Evolutionary conservation across 1,139 yeast species (phyloP).

Genomic region (Blastobotrys indianensis): DNA sequence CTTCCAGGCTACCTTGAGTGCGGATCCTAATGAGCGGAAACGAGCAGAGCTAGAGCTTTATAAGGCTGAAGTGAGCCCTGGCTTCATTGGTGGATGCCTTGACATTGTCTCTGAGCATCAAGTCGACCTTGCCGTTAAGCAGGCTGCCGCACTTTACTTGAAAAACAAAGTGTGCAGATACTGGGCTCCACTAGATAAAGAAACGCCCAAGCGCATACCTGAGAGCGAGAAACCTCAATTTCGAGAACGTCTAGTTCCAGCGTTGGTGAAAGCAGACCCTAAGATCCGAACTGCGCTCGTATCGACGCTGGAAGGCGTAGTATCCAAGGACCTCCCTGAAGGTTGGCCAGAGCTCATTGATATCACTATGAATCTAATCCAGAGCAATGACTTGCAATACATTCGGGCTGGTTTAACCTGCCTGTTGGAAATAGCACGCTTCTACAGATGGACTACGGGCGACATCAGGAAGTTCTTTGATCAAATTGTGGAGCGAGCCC

Average conservation of each 20-base stretch:
- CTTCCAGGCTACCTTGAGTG: constrained; percentile 74
- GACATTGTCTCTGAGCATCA: constrained; percentile 59
- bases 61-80: constrained; percentile 52
- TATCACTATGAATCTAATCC: constrained; percentile 53
- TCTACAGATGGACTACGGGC: constrained; percentile 72
- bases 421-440: constrained; percentile 66
- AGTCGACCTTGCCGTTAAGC: constrained; percentile 52
- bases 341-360: constrained; percentile 67
- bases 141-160: constrained; percentile 82
- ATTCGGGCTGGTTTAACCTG: constrained; percentile 75
- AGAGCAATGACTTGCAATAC: constrained; percentile 47
- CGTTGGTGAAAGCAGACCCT: constrained; percentile 40
- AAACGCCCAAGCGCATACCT: constrained; percentile 40
- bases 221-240: constrained; percentile 68
- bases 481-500: constrained; percentile 54
- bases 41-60: constrained; percentile 66
- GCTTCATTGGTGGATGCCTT: constrained; percentile 78
- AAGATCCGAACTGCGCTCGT: constrained; percentile 53
- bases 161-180: constrained; percentile 65
- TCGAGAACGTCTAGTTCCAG: constrained; percentile 52
- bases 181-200: constrained; percentile 47
- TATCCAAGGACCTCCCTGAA: constrained; percentile 61
- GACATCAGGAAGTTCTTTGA: constrained; percentile 54
- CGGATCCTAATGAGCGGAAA: constrained; percentile 55
- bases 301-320: constrained; percentile 62